Percentiles rank a stretch among this genome's conserved stretches.
phyloP scores from a whole-genome alignment of 2,329 filamentous ascomycete genomes.

The Diplodia seriata region DNA sequence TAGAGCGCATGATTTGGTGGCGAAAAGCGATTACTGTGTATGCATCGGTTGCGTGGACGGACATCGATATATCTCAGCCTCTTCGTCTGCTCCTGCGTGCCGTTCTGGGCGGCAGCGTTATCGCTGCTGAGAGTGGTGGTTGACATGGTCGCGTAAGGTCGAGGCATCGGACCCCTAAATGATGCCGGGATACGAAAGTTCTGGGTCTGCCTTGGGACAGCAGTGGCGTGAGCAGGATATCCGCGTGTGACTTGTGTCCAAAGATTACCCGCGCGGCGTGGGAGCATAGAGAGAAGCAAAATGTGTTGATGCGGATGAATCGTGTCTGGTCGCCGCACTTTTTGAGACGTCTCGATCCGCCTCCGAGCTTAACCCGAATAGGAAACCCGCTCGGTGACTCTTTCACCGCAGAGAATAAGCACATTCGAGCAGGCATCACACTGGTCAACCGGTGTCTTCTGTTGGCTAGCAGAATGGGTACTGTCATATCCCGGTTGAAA shows the following conservation, averaged over 20 bases:
- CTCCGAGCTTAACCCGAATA: constrained; percentile 27
- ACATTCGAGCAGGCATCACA: not conserved
- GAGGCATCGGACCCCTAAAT: not conserved
- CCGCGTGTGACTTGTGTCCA: not conserved
- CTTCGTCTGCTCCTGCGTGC: not conserved
- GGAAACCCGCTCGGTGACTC: constrained; percentile 17
- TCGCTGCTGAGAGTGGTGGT: constrained; percentile 12
- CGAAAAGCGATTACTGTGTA: not conserved
- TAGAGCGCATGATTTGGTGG: not conserved
- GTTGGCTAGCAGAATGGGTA: too few relatives aligned
- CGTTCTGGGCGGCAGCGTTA: not conserved
- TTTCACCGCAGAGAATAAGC: not conserved
- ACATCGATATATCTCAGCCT: constrained; percentile 27
- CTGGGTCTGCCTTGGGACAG: not conserved
- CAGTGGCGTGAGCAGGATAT: not conserved
- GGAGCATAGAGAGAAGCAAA: constrained; percentile 17
- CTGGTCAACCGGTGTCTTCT: not conserved
- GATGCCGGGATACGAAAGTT: not conserved
- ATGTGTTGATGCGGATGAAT: not conserved
- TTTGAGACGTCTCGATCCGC: constrained; percentile 15
- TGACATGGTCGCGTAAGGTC: constrained; percentile 4
- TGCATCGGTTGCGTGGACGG: not conserved
- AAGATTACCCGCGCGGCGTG: constrained; percentile 9
- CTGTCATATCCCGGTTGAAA: not conserved
- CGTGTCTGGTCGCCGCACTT: constrained; percentile 1